Percentiles rank a stretch among this genome's conserved stretches.
These are phyloP conservation scores for Fusarium redolens DNA, from an alignment of 2,329 filamentous ascomycete genomes.

Conservation along the genomic window DNA sequence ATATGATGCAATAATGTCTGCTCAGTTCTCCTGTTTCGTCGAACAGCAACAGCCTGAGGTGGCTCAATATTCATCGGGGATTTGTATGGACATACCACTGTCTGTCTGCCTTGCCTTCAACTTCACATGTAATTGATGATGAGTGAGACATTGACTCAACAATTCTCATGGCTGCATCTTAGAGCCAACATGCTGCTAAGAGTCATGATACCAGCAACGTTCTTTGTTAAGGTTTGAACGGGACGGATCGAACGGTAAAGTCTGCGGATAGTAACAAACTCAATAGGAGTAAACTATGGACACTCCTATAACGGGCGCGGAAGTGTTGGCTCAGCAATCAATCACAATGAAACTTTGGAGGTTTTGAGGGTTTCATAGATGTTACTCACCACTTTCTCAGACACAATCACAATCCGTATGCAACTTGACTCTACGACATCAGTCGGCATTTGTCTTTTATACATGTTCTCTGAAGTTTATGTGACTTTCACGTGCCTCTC, in stretches of 20 bases:
- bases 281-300: neutral
- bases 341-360: slow-evolving; percentile 1
- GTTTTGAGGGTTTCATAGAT: neutral
- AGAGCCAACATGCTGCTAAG: neutral
- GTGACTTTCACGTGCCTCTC: slow-evolving; percentile 17
- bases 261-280: slow-evolving; percentile 5
- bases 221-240: slow-evolving; percentile 5
- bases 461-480: neutral
- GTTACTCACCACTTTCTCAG: neutral
- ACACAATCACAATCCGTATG: neutral
- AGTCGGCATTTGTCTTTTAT: neutral
- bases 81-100: neutral
- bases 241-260: slow-evolving; percentile 4
- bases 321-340: neutral
- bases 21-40: neutral
- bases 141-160: neutral
- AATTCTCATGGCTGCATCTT: neutral
- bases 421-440: neutral
- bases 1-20: neutral
- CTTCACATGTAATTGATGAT: neutral
- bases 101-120: neutral
- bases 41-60: neutral
- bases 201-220: neutral
- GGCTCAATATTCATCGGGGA: neutral
- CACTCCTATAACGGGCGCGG: neutral